Conservation (phyloP, 139 green algal species). For the Closterium sp. region DNA sequence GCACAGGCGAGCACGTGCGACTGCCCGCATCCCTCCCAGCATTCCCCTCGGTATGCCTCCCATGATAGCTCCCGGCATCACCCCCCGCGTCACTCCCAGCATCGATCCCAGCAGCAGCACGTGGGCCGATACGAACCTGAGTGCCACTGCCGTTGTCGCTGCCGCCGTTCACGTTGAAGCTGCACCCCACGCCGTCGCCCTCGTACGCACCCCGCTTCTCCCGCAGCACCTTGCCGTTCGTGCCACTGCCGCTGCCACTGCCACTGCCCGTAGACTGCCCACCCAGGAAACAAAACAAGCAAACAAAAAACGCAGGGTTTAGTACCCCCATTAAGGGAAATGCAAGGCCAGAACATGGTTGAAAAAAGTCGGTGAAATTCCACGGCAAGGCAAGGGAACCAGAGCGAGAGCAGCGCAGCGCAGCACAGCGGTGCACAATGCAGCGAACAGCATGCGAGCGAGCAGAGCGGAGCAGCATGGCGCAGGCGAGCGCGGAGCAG, state of each 20-base stretch:
- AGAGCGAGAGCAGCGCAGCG: background rate
- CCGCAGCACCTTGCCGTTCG: background rate
- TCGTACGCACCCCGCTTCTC: background rate
- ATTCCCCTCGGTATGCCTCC: background rate
- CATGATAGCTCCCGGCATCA: too few species aligned
- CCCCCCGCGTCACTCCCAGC: background rate
- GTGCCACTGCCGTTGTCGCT: slow-evolving; percentile 48
- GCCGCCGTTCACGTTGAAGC: slow-evolving; percentile 21
- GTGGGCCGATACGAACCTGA: slow-evolving; percentile 18
- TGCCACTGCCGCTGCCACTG: slow-evolving; percentile 48
- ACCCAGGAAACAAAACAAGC: background rate
- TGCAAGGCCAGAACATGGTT: too few species aligned
- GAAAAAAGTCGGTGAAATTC: background rate
- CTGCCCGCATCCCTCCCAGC: background rate
- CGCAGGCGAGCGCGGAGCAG: too few species aligned
- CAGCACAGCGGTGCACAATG: too few species aligned
- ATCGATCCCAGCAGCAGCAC: background rate
- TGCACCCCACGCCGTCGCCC: slow-evolving; percentile 9
- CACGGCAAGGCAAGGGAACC: background rate
- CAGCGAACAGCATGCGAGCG: too few species aligned
- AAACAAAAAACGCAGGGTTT: background rate
- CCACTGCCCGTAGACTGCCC: slow-evolving; percentile 45
- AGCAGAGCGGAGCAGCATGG: too few species aligned
- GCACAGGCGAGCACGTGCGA: background rate
- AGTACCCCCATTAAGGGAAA: background rate